These are phyloP conservation scores for Eimeria maxima DNA, from an alignment of 169 alveolate species.

Conservation along the genomic window DNA sequence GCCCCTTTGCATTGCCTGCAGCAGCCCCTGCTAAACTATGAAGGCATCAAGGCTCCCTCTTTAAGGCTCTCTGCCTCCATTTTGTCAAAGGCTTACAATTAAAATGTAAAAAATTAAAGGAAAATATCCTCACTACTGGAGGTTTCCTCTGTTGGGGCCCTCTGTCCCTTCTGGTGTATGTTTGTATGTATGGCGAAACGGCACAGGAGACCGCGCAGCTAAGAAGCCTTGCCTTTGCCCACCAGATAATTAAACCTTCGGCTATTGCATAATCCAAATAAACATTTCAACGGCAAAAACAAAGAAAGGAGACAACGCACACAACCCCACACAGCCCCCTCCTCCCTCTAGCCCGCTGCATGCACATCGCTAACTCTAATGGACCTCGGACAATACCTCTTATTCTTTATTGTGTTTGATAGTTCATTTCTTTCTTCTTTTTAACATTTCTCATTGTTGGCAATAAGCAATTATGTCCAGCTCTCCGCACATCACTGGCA, in stretches of 20 bases:
- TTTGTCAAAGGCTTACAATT: too few species aligned
- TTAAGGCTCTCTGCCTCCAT: too few species aligned
- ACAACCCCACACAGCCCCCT: slow-evolving; percentile 14
- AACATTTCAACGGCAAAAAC: not conserved
- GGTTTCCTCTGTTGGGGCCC: not conserved
- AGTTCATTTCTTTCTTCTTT: not conserved
- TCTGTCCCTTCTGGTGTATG: not conserved
- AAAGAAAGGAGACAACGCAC: not conserved
- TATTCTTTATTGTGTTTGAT: not conserved
- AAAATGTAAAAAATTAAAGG: not conserved
- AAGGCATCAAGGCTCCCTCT: too few species aligned
- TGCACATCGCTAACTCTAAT: not conserved
- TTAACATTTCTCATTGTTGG: not conserved
- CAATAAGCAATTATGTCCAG: not conserved
- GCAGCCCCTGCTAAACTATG: too few species aligned
- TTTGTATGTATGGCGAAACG: not conserved
- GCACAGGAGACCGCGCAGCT: not conserved
- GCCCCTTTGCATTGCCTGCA: too few species aligned
- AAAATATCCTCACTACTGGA: not conserved
- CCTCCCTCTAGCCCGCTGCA: not conserved
- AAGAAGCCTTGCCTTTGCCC: not conserved
- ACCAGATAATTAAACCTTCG: not conserved
- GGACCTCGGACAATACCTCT: not conserved
- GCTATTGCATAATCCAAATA: too few species aligned
- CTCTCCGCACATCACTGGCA: not conserved